phyloP scores from a whole-genome alignment of 768 basidiomycete genomes.

The Lepiota venenata region DNA sequence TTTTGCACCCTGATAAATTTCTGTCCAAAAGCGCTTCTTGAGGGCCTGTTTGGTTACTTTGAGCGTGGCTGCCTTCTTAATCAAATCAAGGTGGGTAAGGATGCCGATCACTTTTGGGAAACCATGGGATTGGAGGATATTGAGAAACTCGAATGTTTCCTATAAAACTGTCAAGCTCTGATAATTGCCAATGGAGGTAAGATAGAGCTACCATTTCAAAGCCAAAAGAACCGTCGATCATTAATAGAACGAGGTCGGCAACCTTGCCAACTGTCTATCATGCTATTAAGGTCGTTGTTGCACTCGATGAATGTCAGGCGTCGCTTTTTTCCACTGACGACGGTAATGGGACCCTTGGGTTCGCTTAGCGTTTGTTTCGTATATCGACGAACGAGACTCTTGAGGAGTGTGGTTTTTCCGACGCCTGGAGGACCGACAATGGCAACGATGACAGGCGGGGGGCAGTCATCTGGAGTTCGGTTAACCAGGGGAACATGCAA shows the following conservation, averaged over 20 bases:
- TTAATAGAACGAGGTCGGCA: constrained; percentile 92
- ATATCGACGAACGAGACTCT: constrained; percentile 86
- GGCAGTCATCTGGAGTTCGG: constrained; percentile 86
- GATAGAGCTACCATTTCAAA: constrained; percentile 86
- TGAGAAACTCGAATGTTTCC: constrained; percentile 99
- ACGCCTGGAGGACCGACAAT: constrained; percentile 97
- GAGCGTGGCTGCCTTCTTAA: constrained; percentile 86
- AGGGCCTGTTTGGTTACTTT: constrained; percentile 89
- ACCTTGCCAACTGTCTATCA: constrained; percentile 99
- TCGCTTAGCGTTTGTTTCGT: constrained; percentile 93
- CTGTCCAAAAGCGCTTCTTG: constrained; percentile 99
- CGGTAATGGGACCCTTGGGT: constrained; percentile 90
- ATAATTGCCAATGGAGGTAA: neutral
- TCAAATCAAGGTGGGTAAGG: constrained; percentile 94
- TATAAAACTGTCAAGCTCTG: constrained; percentile 25
- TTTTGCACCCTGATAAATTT: constrained; percentile 98
- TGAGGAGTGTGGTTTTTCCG: constrained; percentile 92
- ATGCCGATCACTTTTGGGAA: constrained; percentile 98
- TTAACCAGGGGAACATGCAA: constrained; percentile 96
- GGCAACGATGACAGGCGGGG: constrained; percentile 92
- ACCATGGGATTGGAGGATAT: constrained; percentile 94
- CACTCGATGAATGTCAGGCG: constrained; percentile 97
- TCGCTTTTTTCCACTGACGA: constrained; percentile 90
- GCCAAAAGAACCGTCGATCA: constrained; percentile 97
- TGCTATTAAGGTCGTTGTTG: constrained; percentile 95